Percentiles rank a stretch among this genome's conserved stretches.
Evolutionary conservation across 768 basidiomycete species (phyloP).

Genomic region (Podaxis sp.): DNA sequence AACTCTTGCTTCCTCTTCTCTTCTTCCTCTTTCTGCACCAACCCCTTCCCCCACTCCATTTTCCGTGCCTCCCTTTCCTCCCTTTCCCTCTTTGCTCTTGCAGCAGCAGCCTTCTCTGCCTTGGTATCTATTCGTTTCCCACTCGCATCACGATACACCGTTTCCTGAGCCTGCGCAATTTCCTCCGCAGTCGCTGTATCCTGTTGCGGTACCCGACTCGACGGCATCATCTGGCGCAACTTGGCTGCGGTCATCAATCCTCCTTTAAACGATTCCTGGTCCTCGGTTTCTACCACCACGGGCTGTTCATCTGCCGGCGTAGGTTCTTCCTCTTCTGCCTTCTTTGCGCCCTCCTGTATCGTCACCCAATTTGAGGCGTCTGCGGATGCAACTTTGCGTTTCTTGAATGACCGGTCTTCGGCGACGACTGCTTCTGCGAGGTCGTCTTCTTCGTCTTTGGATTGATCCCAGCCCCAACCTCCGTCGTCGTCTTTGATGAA

Average conservation of each 20-base stretch:
- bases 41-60: constrained; percentile 98
- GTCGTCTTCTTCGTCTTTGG: constrained; percentile 55
- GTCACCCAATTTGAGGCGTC: constrained; percentile 65
- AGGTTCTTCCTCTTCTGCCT: constrained; percentile 42
- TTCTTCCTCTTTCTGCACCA: constrained; percentile 82
- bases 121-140: constrained; percentile 91
- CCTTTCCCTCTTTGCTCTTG: constrained; percentile 71
- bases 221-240: constrained; percentile 61
- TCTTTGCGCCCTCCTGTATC: constrained; percentile 47
- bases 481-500: constrained; percentile 69
- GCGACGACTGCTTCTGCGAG: constrained; percentile 64
- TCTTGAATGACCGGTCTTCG: constrained; percentile 78
- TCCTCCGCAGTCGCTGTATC: constrained; percentile 48
- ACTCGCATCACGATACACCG: constrained; percentile 88
- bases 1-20: constrained; percentile 65
- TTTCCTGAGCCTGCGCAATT: constrained; percentile 72
- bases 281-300: constrained; percentile 45
- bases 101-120: constrained; percentile 81
- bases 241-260: constrained; percentile 79
- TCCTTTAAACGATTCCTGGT: constrained; percentile 47
- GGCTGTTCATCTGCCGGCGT: constrained; percentile 72
- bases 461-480: constrained; percentile 54
- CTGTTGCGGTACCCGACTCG: constrained; percentile 31
- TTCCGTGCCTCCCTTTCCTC: constrained; percentile 87
- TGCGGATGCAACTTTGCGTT: constrained; percentile 44